Evolutionary conservation across 2,329 filamentous ascomycete genomes (phyloP).

Genomic region (Cladorrhinum sp.): DNA sequence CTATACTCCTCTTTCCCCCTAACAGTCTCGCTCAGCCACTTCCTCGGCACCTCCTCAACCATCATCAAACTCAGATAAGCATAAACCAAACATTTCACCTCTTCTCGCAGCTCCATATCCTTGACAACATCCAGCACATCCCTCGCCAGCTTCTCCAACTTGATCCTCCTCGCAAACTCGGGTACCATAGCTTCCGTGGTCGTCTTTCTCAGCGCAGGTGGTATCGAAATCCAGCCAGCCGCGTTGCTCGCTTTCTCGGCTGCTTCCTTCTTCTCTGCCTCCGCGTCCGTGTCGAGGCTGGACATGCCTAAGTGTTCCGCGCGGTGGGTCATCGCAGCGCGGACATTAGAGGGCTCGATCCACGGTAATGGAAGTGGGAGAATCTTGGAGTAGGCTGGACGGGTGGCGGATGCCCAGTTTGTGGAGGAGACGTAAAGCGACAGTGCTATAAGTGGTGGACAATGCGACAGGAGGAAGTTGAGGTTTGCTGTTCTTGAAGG

Average conservation of each 20-base stretch:
- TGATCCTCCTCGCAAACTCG: slow-evolving; percentile 70
- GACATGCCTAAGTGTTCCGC: slow-evolving; percentile 69
- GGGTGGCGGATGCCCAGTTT: slow-evolving; percentile 76
- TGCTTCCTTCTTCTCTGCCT: slow-evolving; percentile 19
- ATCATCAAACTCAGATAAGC: slow-evolving; percentile 77
- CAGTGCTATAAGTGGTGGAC: slow-evolving; percentile 76
- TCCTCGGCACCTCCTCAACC: slow-evolving; percentile 34
- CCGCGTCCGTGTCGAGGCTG: slow-evolving; percentile 57
- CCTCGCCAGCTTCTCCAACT: slow-evolving; percentile 68
- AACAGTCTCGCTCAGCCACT: slow-evolving; percentile 33
- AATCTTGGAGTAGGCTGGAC: slow-evolving; percentile 75
- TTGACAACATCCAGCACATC: slow-evolving; percentile 70
- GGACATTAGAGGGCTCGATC: slow-evolving; percentile 72
- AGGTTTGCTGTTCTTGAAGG: slow-evolving; percentile 45
- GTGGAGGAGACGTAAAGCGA: slow-evolving; percentile 86
- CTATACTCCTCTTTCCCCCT: slow-evolving; percentile 21
- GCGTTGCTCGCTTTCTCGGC: slow-evolving; percentile 33
- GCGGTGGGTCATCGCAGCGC: slow-evolving; percentile 65
- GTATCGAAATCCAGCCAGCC: slow-evolving; percentile 35
- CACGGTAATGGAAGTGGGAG: slow-evolving; percentile 87
- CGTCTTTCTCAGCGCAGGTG: slow-evolving; percentile 50
- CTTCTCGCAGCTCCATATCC: slow-evolving; percentile 49
- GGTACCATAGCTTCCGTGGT: slow-evolving; percentile 63
- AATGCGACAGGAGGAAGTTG: slow-evolving; percentile 70
- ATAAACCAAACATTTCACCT: slow-evolving; percentile 69